phyloP scores from a whole-genome alignment of 306 rosid species.

The Notholithocarpus densiflorus region DNA sequence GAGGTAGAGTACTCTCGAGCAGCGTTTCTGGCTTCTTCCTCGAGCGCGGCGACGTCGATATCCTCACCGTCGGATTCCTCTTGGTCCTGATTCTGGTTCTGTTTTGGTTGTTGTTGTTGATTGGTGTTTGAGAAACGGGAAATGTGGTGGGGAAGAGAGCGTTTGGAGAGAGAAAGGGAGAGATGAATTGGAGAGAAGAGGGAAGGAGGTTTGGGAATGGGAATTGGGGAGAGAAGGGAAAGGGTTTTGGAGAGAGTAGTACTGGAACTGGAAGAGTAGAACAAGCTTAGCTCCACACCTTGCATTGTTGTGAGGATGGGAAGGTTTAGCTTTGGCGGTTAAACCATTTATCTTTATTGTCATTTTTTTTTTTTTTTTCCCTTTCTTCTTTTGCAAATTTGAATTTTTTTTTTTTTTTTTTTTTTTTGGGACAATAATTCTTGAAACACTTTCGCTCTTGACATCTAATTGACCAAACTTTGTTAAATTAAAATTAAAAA shows the following conservation, averaged over 20 bases:
- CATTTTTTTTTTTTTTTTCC: no score
- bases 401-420: no score
- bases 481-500: no score
- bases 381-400: no score
- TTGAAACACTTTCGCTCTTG: no score
- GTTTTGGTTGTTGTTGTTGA: background rate
- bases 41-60: conserved; percentile 50
- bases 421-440: no score
- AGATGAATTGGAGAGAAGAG: conserved; percentile 11
- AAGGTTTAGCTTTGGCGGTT: conserved; percentile 28
- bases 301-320: conserved; percentile 29
- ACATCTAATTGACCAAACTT: no score
- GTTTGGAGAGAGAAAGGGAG: background rate
- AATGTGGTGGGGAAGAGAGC: conserved; percentile 28
- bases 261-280: conserved; percentile 3
- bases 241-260: conserved; percentile 32
- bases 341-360: conserved; percentile 25
- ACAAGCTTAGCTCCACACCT: conserved; percentile 9
- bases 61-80: conserved; percentile 23
- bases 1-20: conserved; percentile 59
- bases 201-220: conserved; percentile 14
- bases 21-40: conserved; percentile 66
- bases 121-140: conserved; percentile 4
- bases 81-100: background rate
- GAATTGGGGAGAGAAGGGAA: conserved; percentile 17